A percentile compares a stretch with the other conserved stretches of the same genome.
Conservation (phyloP, 1,284 basidiomycete species). For the Trichosporon faecale region DNA sequence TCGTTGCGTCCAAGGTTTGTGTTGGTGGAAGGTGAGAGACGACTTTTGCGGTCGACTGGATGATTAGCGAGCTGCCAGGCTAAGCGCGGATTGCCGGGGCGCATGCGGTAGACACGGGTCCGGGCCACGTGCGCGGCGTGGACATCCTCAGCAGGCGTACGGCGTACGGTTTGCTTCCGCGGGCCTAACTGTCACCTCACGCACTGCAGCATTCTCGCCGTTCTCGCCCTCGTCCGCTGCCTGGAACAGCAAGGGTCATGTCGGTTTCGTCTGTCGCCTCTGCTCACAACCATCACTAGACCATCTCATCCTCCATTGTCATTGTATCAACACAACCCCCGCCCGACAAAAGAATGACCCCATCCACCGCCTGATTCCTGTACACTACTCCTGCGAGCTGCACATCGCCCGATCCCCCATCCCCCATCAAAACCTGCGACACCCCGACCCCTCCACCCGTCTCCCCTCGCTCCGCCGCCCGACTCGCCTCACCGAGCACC, state of each 20-base stretch:
- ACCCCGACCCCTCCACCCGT: not conserved
- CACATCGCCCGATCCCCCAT: no score
- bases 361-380: not conserved
- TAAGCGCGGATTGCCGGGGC: slow-evolving; percentile 6
- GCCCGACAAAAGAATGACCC: not conserved
- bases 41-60: not conserved
- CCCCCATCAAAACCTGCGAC: not conserved
- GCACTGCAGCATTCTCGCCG: not conserved
- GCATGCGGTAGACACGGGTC: not conserved
- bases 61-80: not conserved
- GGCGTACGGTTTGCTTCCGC: not conserved
- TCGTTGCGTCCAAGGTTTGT: not conserved
- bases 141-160: not conserved
- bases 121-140: not conserved
- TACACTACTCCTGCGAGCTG: not conserved
- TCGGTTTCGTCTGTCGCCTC: not conserved
- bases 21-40: not conserved
- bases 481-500: not conserved
- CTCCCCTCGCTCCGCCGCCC: not conserved
- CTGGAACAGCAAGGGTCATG: not conserved
- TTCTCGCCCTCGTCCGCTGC: not conserved
- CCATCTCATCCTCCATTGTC: not conserved
- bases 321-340: not conserved
- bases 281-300: not conserved
- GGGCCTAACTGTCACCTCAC: not conserved